These are phyloP conservation scores for Roridomyces roridus DNA, from an alignment of 768 basidiomycete species.

Conservation along the genomic window DNA sequence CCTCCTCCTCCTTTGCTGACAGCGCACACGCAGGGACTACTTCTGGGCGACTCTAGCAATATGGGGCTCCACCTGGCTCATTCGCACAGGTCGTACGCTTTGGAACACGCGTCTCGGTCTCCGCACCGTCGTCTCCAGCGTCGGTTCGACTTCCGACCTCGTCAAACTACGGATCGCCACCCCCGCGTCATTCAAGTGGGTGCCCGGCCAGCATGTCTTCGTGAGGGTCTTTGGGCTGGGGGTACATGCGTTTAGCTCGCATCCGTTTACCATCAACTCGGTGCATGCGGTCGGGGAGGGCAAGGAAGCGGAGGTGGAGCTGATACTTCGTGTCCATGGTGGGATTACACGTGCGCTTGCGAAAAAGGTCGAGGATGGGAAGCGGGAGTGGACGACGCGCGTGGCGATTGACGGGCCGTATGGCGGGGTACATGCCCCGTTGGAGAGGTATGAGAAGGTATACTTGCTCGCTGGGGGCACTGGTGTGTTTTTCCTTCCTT, in stretches of 20 bases:
- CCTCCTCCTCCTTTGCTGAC: neutral
- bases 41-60: constrained; percentile 37
- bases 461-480: constrained; percentile 39
- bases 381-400: constrained; percentile 22
- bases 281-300: constrained; percentile 16
- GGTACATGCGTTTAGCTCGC: constrained; percentile 34
- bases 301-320: constrained; percentile 22
- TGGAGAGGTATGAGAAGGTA: constrained; percentile 34
- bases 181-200: constrained; percentile 34
- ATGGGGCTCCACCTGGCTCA: constrained; percentile 34
- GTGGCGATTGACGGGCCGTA: constrained; percentile 37
- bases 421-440: constrained; percentile 31
- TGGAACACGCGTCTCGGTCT: constrained; percentile 28
- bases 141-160: constrained; percentile 32
- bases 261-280: constrained; percentile 41
- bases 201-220: constrained; percentile 38
- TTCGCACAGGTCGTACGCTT: constrained; percentile 32
- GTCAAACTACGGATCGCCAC: constrained; percentile 28
- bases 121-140: constrained; percentile 29
- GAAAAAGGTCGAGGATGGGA: constrained; percentile 14
- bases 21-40: constrained; percentile 32
- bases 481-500: constrained; percentile 26
- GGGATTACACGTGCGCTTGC: constrained; percentile 34
- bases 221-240: constrained; percentile 26
- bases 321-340: constrained; percentile 34